Percentiles rank a stretch among this genome's conserved stretches.
Evolutionary conservation across 176 grass and related monocot genomes (phyloP).

Genomic region (Musa acuminata): DNA sequence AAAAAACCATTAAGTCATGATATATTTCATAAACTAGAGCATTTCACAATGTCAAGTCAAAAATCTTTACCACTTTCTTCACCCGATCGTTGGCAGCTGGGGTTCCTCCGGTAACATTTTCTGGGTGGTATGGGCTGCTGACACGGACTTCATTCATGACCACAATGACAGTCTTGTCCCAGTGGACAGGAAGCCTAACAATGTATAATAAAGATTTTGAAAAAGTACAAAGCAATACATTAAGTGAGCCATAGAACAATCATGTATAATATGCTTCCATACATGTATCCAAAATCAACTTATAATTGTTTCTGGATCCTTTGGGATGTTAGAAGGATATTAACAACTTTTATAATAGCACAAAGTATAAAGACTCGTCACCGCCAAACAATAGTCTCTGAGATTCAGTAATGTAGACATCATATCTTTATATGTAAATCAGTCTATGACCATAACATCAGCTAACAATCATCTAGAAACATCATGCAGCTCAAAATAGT

Average conservation of each 20-base stretch:
- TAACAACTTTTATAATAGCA: too few species aligned
- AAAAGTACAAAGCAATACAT: background rate
- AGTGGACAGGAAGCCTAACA: conserved; percentile 86
- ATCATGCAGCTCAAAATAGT: too few species aligned
- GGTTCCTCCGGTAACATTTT: conserved; percentile 84
- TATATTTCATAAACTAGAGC: background rate
- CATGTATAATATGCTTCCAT: background rate
- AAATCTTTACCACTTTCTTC: conserved; percentile 78
- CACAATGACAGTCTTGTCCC: conserved; percentile 91
- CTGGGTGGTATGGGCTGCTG: conserved; percentile 73
- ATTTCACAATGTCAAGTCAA: background rate
- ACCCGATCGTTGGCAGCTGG: conserved; percentile 82
- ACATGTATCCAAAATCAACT: background rate
- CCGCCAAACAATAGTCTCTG: too few species aligned
- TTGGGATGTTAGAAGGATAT: too few species aligned
- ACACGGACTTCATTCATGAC: conserved; percentile 91
- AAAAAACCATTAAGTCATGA: conserved; percentile 10
- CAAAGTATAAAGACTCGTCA: too few species aligned
- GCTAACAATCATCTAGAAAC: too few species aligned
- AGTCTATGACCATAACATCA: too few species aligned
- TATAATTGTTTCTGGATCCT: background rate
- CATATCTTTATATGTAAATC: too few species aligned
- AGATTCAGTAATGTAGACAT: too few species aligned
- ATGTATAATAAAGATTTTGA: background rate
- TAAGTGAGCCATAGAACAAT: background rate